These are phyloP conservation scores for Viridothelium virens DNA, from an alignment of 495 filamentous ascomycete species.

Conservation along the genomic window DNA sequence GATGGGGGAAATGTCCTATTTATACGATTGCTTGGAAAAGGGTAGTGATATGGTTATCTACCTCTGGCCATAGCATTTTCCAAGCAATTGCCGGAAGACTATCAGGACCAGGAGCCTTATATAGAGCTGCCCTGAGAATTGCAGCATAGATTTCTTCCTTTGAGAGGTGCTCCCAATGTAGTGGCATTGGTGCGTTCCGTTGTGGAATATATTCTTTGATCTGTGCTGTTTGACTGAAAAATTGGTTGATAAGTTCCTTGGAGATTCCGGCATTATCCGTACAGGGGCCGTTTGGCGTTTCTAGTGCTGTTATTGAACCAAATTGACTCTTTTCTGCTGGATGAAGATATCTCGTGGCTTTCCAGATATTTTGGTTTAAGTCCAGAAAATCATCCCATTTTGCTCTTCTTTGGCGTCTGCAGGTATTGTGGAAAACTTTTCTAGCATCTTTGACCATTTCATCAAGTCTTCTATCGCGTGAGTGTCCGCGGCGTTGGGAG, in stretches of 20 bases:
- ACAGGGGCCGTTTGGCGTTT: neutral
- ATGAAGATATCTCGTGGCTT: constrained; percentile 1
- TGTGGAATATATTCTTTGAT: neutral
- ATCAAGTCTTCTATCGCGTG: neutral
- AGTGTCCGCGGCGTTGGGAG: neutral
- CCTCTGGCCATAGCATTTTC: constrained; percentile 7
- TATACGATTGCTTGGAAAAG: constrained; percentile 6
- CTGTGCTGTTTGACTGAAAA: constrained; percentile 1
- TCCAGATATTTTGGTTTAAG: neutral
- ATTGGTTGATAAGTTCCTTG: constrained; percentile 1
- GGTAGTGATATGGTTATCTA: neutral
- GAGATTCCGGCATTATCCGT: neutral
- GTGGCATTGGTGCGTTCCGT: neutral
- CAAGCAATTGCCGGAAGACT: constrained; percentile 6
- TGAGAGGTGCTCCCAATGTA: constrained; percentile 1
- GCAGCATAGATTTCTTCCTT: constrained; percentile 1
- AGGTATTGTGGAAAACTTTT: neutral
- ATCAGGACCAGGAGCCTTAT: constrained; percentile 6
- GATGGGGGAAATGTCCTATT: constrained; percentile 1
- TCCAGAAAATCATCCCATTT: neutral
- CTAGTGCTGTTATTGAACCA: neutral
- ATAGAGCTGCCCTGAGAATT: constrained; percentile 2
- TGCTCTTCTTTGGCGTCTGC: neutral
- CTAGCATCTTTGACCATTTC: neutral
- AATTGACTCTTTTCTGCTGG: constrained; percentile 1